Conservation (phyloP, 2,329 filamentous ascomycete genomes). For the Podosphaera xanthii region DNA sequence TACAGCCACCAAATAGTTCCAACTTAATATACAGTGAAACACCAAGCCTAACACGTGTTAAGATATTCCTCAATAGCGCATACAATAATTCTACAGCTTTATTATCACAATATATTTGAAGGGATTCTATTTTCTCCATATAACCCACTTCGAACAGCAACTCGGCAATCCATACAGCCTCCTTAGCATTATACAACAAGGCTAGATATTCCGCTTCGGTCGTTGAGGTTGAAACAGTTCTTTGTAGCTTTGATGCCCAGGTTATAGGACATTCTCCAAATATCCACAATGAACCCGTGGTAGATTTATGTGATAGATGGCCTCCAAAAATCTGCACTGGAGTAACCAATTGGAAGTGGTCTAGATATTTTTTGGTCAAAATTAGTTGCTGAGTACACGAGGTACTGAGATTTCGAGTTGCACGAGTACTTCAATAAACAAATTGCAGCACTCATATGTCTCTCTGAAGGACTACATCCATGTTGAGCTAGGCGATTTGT, state of each 20-base stretch:
- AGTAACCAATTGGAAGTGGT: neutral
- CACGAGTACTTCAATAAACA: neutral
- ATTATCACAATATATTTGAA: neutral
- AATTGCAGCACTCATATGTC: neutral
- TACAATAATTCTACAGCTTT: neutral
- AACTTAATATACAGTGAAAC: no score
- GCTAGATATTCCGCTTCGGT: no score
- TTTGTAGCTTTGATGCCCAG: neutral
- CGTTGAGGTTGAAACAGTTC: neutral
- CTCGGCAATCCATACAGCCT: neutral
- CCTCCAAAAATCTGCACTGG: neutral
- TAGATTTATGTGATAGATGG: neutral
- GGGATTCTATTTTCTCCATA: neutral
- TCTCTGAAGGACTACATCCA: neutral
- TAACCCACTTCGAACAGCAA: neutral
- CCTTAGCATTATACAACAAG: no score
- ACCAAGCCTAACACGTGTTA: no score
- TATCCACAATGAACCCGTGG: neutral
- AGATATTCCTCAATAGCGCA: no score
- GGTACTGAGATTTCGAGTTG: neutral
- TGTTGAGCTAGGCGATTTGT: neutral
- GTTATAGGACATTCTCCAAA: neutral
- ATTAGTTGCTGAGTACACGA: neutral
- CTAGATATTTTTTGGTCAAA: neutral
- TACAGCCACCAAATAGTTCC: no score